Evolutionary conservation across 2,329 filamentous ascomycete species (phyloP), one percentile per base, ranked within the genome.

Genomic region (Penicillium sp.): DNA sequence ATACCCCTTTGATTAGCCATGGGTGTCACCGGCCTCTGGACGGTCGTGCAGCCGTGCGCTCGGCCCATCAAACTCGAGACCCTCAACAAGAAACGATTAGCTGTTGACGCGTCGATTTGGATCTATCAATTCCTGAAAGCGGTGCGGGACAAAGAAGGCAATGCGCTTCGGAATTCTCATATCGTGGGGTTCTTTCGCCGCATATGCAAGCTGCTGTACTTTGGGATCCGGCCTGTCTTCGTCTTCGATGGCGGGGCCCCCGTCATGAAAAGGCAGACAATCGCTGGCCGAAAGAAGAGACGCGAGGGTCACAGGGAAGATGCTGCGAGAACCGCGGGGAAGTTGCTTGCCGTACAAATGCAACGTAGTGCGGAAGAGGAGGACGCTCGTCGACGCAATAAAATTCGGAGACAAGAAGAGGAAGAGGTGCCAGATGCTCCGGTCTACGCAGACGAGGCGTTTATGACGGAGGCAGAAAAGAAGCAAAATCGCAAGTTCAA

Each of bases 101-200:
- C 94, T 45, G 91, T 99, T 64, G 94, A 99, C 77, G 94, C 95
- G 56, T 97, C 92, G 13, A 99, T 99, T 72, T 99, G 94, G 94
- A 97, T 99, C 67, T 99, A 99, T 81, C 94, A 99, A 72, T 99
- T 99, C 70, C 85, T 99, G 67, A 99, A 99, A 78, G 94, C 95
- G 10, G 94, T 99, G 11, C 92, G 94, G 67, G 94, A 99, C 77
- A 97, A 97, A 70, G 94, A 99, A 76, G 94, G 94, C 52, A 96
- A 99, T 70, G 94, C 94, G 1, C 81, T 99, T 50, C 90, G 92
- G 61, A 99, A 97, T 78, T 93, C 90, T 31, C 94, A 99, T 70
- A 85, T 99, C 35, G 90, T 99, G 42, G 94, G 95, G 38, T 99
- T 99, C 84, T 99, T 99, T 77, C 90, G 94, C 50, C 87, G 94